These are phyloP conservation scores for Trichophaea hybrida DNA, from an alignment of 2,329 filamentous ascomycete species.

Conservation along the genomic window DNA sequence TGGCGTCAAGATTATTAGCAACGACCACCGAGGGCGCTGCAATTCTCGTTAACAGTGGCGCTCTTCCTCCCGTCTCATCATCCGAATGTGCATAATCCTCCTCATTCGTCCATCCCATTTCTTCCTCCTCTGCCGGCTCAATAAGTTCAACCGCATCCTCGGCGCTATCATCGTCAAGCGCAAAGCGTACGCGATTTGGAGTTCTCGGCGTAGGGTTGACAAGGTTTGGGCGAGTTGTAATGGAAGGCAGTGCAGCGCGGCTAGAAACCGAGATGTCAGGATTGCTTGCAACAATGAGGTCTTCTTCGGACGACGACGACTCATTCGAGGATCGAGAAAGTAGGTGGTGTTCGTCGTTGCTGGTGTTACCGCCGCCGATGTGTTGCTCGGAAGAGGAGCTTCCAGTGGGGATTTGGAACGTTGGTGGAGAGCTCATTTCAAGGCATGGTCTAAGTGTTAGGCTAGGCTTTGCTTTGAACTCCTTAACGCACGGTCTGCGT, in stretches of 20 bases:
- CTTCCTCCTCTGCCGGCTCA: slow-evolving; percentile 13
- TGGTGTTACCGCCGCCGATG: not conserved
- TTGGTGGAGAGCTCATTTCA: slow-evolving; percentile 13
- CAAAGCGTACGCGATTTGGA: slow-evolving; percentile 61
- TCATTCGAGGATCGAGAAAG: no score
- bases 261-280: slow-evolving; percentile 3
- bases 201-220: slow-evolving; percentile 42
- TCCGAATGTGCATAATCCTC: slow-evolving; percentile 42
- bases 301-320: slow-evolving; percentile 7
- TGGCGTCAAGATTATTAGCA: slow-evolving; percentile 41
- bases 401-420: not conserved
- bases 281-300: slow-evolving; percentile 12
- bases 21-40: slow-evolving; percentile 68
- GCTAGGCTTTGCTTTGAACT: not conserved
- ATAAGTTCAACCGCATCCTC: not conserved
- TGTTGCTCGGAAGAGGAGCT: slow-evolving; percentile 6
- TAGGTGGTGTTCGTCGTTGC: not conserved
- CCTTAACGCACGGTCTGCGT: no score
- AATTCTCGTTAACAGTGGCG: slow-evolving; percentile 66
- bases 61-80: slow-evolving; percentile 27
- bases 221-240: slow-evolving; percentile 4
- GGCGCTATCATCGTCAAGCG: slow-evolving; percentile 32
- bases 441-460: slow-evolving; percentile 12
- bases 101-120: slow-evolving; percentile 39
- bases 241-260: slow-evolving; percentile 4